Base-by-base conservation (phyloP, 495 filamentous ascomycete genomes). In the Cercophora newfieldiana region DNA sequence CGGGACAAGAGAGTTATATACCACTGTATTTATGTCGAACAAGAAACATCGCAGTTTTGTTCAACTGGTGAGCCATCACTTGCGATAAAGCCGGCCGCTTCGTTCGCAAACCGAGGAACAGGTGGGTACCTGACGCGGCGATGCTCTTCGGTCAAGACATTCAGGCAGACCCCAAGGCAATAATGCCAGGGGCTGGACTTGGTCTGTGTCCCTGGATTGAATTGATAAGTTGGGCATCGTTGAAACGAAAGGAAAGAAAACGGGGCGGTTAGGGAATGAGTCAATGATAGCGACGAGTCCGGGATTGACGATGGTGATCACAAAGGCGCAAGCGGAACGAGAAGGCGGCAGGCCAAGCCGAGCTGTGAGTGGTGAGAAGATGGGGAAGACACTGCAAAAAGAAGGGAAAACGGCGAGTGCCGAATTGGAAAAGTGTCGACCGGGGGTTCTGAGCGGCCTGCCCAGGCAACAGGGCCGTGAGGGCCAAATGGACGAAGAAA, bases 81-180 rank as follows among this genome's bases (percentile, higher is more conserved):
- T 4, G 37, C 37, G 37, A 44, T 44, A 16, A n/a, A 44, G 37
- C 37, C 18, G 37, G 37, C 18, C 37, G 37, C 37, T 16, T 44
- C 12, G 18, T 44, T 44, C 37, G 37, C 37, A 44, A 44, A 44
- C 37, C 37, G 37, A 44, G 37, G 37, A 44, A 16, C 30, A 12
- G 18, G 37, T 44, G 37, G 37, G 18, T 44, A 44, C 37, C 3
- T 44, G 29, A 44, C 21, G 18, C 44, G 29, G 31, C 62, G 65
- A 62, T 37, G 48, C 57, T 54, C 66, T 55, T 68, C 63, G 71
- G 68, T 72, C 59, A 54, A 50, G n/a, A 19, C 59, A 21, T 21
- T 59, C 33, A 71, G 68, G 71, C 71, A 69, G 61, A 73, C 59
- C 29, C 49, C 71, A 68, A 72, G 66, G 65, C 63, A 59, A 65